These are phyloP conservation scores for Geranium incanum DNA, from an alignment of 441 rosid species.

Conservation along the genomic window DNA sequence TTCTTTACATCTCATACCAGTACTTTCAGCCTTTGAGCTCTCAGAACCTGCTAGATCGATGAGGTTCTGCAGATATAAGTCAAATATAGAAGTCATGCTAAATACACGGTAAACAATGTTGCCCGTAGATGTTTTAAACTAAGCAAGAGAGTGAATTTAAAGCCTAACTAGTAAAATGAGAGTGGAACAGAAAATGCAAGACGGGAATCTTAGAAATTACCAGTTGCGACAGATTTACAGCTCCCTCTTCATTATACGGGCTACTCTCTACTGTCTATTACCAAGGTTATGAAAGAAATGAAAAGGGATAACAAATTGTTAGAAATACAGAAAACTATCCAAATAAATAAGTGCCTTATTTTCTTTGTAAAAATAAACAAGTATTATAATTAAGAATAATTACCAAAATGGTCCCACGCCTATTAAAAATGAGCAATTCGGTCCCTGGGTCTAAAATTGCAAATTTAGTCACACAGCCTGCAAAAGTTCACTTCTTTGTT, in stretches of 20 bases:
- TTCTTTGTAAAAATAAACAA: background rate
- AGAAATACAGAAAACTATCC: background rate
- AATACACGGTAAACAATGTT: background rate
- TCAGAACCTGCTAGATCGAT: slow-evolving; percentile 99
- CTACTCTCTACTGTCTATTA: slow-evolving; percentile 90
- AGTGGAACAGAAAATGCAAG: background rate
- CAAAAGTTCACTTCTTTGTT: too few species aligned
- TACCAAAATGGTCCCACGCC: background rate
- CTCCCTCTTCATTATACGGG: slow-evolving; percentile 70
- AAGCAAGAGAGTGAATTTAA: slow-evolving; percentile 10
- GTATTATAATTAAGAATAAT: background rate
- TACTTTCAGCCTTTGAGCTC: slow-evolving; percentile 97
- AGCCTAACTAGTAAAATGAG: slow-evolving; percentile 14
- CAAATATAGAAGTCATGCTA: slow-evolving; percentile 32
- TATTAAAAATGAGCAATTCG: background rate
- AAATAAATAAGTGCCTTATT: background rate
- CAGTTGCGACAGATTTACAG: slow-evolving; percentile 94
- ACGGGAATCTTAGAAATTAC: slow-evolving; percentile 40
- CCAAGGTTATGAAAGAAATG: slow-evolving; percentile 18
- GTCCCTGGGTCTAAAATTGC: background rate
- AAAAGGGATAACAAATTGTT: slow-evolving; percentile 11
- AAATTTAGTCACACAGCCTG: background rate
- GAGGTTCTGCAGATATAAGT: slow-evolving; percentile 84
- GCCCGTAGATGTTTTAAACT: background rate
- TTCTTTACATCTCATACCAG: slow-evolving; percentile 87